phyloP scores from a whole-genome alignment of 805 yeast species.

The Schwanniomyces pseudopolymorphus region DNA sequence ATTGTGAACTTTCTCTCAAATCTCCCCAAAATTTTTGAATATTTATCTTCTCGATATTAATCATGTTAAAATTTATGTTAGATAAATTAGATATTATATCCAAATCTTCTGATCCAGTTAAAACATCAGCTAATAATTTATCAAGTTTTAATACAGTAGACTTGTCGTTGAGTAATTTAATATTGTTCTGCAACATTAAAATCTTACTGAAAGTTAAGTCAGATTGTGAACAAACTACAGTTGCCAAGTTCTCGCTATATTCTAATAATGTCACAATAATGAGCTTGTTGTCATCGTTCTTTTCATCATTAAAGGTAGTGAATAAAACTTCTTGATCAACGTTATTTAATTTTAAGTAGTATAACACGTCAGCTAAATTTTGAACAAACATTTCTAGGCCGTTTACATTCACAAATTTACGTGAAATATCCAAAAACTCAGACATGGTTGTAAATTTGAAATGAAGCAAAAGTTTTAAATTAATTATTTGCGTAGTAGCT shows the following conservation, averaged over 20 bases:
- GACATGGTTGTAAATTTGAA: slow-evolving; percentile 23
- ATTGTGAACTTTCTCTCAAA: slow-evolving; percentile 14
- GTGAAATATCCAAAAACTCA: slow-evolving; percentile 25
- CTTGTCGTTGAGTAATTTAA: background rate
- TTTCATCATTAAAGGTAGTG: background rate
- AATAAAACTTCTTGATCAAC: slow-evolving; percentile 1
- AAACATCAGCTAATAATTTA: background rate
- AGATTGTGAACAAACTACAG: background rate
- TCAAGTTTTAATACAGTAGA: background rate
- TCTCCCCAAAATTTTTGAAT: slow-evolving; percentile 16
- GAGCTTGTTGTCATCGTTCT: slow-evolving; percentile 1
- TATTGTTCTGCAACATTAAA: background rate
- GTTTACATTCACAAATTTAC: slow-evolving; percentile 41
- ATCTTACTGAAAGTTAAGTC: slow-evolving; percentile 1
- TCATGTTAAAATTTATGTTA: slow-evolving; percentile 13
- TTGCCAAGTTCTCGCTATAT: background rate
- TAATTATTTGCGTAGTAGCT: slow-evolving; percentile 49
- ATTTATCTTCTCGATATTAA: slow-evolving; percentile 8
- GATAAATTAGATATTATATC: slow-evolving; percentile 21
- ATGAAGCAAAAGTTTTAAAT: slow-evolving; percentile 45
- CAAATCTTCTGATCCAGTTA: slow-evolving; percentile 6
- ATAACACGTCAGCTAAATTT: slow-evolving; percentile 11
- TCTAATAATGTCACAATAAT: slow-evolving; percentile 1
- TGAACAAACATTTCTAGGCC: slow-evolving; percentile 23
- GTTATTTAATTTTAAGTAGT: slow-evolving; percentile 13